phyloP scores from a whole-genome alignment of 257 asterid species.

The Rehmannia glutinosa region DNA sequence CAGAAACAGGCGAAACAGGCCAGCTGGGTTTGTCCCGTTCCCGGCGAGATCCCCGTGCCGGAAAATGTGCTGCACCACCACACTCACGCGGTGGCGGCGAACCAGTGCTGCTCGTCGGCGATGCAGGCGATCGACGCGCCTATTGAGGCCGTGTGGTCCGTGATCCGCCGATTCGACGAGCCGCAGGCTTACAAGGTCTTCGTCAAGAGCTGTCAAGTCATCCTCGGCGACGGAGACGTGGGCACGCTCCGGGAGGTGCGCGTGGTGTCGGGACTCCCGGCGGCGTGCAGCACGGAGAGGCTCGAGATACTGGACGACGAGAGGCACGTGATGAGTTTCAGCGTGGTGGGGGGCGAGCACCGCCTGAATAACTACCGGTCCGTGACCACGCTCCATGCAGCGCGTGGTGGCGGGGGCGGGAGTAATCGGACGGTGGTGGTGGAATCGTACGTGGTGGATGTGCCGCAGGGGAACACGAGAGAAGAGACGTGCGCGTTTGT shows the following conservation, averaged over 20 bases:
- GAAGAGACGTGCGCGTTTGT: conserved; percentile 78
- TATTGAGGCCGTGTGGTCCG: conserved; percentile 60
- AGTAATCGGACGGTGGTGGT: conserved; percentile 55
- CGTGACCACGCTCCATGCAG: conserved; percentile 62
- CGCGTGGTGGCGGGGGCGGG: conserved; percentile 11
- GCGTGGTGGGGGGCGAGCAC: conserved; percentile 82
- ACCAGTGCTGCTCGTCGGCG: conserved; percentile 74
- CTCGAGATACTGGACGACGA: conserved; percentile 75
- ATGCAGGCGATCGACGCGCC: conserved; percentile 54
- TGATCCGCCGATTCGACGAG: conserved; percentile 77
- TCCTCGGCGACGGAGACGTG: conserved; percentile 61
- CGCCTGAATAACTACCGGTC: conserved; percentile 64
- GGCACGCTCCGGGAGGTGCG: conserved; percentile 74
- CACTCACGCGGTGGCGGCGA: conserved; percentile 50
- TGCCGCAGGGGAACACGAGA: conserved; percentile 65
- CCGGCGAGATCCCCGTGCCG: conserved; percentile 33
- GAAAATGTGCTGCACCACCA: conserved; percentile 49
- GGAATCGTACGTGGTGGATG: conserved; percentile 80
- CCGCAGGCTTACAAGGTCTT: conserved; percentile 82
- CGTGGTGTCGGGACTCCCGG: conserved; percentile 83
- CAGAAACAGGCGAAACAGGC: conserved; percentile 31
- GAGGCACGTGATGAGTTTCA: conserved; percentile 68
- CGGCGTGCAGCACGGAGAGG: conserved; percentile 67
- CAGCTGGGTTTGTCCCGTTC: conserved; percentile 33
- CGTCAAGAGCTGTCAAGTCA: conserved; percentile 67